phyloP scores from a whole-genome alignment of 768 basidiomycete species.

The Clitopilus passeckerianus region DNA sequence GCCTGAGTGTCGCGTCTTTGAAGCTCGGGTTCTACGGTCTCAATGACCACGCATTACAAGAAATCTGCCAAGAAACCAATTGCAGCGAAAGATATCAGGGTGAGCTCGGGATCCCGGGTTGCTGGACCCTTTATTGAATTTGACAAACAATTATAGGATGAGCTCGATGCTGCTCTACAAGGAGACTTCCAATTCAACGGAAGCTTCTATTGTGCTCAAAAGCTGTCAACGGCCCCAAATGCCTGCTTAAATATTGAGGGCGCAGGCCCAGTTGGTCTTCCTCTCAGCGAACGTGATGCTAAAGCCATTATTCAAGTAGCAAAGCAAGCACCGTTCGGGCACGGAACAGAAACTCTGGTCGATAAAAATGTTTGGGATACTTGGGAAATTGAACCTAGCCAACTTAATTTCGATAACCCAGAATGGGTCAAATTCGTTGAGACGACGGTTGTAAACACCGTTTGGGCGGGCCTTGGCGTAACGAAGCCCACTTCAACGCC shows the following conservation, averaged over 20 bases:
- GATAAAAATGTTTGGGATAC: slow-evolving; percentile 42
- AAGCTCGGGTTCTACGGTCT: too few species aligned
- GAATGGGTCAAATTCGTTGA: slow-evolving; percentile 32
- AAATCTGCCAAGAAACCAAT: neutral
- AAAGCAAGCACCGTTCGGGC: slow-evolving; percentile 39
- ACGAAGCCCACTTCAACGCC: slow-evolving; percentile 18
- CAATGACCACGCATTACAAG: too few species aligned
- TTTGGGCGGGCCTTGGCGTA: slow-evolving; percentile 33
- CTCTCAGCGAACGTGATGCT: slow-evolving; percentile 34
- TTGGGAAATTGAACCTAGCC: slow-evolving; percentile 42
- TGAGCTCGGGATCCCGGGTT: slow-evolving; percentile 15
- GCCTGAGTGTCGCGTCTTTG: too few species aligned
- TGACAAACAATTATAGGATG: slow-evolving; percentile 11
- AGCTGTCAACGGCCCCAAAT: slow-evolving; percentile 8
- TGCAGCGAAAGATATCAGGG: neutral
- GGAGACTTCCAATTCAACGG: neutral
- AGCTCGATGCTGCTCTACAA: neutral
- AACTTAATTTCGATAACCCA: slow-evolving; percentile 34
- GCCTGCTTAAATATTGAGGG: slow-evolving; percentile 33
- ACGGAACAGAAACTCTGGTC: slow-evolving; percentile 35
- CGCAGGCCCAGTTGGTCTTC: slow-evolving; percentile 37
- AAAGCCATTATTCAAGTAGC: slow-evolving; percentile 27
- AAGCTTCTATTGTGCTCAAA: neutral
- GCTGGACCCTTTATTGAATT: neutral
- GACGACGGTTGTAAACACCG: slow-evolving; percentile 17